These are phyloP conservation scores for Ceratocystis cacaofunesta DNA, from an alignment of 2,329 filamentous ascomycete species.

Conservation along the genomic window DNA sequence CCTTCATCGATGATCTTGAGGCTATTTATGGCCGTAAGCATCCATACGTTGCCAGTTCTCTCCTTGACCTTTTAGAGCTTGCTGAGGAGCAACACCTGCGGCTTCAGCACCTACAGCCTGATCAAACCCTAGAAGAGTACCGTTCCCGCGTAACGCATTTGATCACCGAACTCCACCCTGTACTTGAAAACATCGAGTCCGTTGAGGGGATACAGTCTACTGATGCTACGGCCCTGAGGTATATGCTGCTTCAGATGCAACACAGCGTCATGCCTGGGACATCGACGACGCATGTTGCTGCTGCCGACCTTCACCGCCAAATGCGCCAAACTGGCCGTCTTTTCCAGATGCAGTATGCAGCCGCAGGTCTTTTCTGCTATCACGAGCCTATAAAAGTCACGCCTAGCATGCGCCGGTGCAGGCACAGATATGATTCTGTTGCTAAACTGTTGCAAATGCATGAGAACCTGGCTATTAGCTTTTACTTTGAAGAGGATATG, in stretches of 20 bases:
- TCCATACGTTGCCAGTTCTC: conserved; percentile 29
- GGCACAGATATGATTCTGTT: conserved; percentile 28
- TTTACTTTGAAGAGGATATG: conserved; percentile 33
- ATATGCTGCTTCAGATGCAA: conserved; percentile 29
- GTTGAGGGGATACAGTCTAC: conserved; percentile 23
- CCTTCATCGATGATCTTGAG: conserved; percentile 31
- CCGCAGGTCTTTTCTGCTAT: conserved; percentile 29
- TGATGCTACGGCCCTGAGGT: conserved; percentile 28
- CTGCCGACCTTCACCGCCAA: conserved; percentile 27
- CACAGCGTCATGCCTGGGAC: conserved; percentile 25
- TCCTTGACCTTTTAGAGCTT: conserved; percentile 13
- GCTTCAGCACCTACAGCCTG: conserved; percentile 3
- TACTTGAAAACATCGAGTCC: conserved; percentile 27
- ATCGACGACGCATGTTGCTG: conserved; percentile 25
- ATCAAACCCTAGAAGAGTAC: conserved; percentile 25
- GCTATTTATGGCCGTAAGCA: conserved; percentile 31
- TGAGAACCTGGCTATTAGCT: conserved; percentile 26
- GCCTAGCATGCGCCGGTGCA: conserved; percentile 31
- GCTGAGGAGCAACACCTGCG: conserved; percentile 6
- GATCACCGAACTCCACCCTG: conserved; percentile 25
- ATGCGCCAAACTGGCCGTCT: conserved; percentile 26
- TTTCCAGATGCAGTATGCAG: conserved; percentile 26
- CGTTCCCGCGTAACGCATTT: conserved; percentile 28
- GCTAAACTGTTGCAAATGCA: conserved; percentile 27
- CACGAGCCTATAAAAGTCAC: conserved; percentile 31